Evolutionary conservation across 129 eudicot genomes (phyloP), one percentile per base, ranked within the genome.

Genomic region (Gnaphalium uliginosum): DNA sequence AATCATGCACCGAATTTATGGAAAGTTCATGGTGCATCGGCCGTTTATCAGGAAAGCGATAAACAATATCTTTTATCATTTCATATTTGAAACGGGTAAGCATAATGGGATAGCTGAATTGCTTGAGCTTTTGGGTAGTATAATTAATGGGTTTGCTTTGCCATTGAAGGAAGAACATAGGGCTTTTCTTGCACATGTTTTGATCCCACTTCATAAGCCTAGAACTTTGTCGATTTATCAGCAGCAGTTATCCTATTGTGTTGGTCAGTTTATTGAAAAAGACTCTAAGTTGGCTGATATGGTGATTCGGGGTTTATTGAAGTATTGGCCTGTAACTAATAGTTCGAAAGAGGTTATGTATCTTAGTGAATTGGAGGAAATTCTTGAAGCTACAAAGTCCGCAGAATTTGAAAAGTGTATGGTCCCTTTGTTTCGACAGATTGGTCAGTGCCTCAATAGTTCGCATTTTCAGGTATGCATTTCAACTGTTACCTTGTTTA

Each of bases 151-250:
- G 71, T 86, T 86, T 81, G 87, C 90, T 19, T 62, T 83, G 79
- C 90, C 90, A 39, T 78, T 86, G 60, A 86, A 86, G 81, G 87
- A 83, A 81, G 90, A 86, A 62, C 90, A 86, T 76, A 83, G 81
- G 51, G 77, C 63, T 37, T 86, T 86, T 73, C 96, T 89, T 62
- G 84, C 76, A 1, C 96, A 81, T 27, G 96, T 86, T 13, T 70
- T 89, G 82, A 87, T 89, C 54, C 96, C 96, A 2, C 96, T 89
- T 61, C 96, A 89, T 74, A 89, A 89, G 48, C 92, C 92, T 6
- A 87, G 81, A 74, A 62, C 74, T 67, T 77, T 87, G 64, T 83
- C 92, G 15, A 78, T 78, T 79, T 89, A 89, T 71, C 92, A 89
- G 56, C 96, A 85, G 81, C 96, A 89, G 22, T 82, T 89, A 15